Conservation (phyloP, 352 stramenopile species). For the Phytophthora idaei region DNA sequence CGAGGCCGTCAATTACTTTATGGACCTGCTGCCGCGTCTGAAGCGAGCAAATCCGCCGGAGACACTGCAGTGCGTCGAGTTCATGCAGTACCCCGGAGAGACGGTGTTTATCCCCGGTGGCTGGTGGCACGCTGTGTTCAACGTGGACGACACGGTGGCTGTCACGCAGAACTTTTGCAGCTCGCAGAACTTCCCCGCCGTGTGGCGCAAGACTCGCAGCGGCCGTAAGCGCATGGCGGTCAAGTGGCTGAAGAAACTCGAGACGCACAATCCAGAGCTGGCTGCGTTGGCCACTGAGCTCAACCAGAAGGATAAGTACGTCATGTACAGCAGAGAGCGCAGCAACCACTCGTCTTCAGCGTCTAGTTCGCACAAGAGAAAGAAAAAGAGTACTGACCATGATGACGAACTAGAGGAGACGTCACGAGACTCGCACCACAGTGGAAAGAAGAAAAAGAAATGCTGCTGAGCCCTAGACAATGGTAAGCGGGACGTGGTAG, state of each 20-base stretch:
- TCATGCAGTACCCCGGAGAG: conserved; percentile 91
- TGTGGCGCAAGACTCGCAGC: conserved; percentile 89
- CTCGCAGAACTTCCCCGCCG: conserved; percentile 83
- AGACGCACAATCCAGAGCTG: conserved; percentile 84
- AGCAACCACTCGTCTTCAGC: conserved; percentile 14
- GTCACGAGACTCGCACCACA: conserved; percentile 15
- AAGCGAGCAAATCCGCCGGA: conserved; percentile 68
- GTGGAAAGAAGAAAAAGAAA: conserved; percentile 43
- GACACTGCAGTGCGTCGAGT: conserved; percentile 81
- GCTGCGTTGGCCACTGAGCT: conserved; percentile 75
- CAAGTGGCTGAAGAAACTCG: conserved; percentile 92
- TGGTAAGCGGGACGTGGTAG: not conserved
- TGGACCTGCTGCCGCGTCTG: conserved; percentile 92
- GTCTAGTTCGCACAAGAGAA: conserved; percentile 37
- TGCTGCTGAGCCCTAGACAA: conserved; percentile 1
- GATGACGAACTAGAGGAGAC: conserved; percentile 25
- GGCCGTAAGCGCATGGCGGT: conserved; percentile 95
- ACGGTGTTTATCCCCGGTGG: conserved; percentile 92
- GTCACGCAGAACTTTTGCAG: conserved; percentile 96
- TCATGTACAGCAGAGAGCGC: conserved; percentile 71
- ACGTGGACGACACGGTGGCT: conserved; percentile 91
- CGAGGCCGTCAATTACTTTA: conserved; percentile 93
- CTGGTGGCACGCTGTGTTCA: conserved; percentile 95
- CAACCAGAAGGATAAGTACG: conserved; percentile 89
- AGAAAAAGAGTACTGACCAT: conserved; percentile 43